A percentile compares a stretch with the other conserved stretches of the same genome.
Conservation (phyloP, 2,329 filamentous ascomycete species). For the Exophiala lecanii-corni region DNA sequence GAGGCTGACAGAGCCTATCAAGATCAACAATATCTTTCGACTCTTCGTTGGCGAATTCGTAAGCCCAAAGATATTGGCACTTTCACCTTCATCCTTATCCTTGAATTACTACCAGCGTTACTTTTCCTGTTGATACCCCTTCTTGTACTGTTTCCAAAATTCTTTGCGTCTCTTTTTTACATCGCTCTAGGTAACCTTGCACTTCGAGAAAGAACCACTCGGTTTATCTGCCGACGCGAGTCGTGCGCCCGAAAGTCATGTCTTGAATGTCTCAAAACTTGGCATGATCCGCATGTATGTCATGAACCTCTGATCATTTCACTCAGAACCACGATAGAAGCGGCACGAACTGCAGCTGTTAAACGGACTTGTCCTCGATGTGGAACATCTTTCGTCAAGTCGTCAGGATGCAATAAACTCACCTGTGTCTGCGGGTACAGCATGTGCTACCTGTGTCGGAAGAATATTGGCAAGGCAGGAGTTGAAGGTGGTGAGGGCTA, state of each 20-base stretch:
- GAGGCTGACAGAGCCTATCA: conserved; percentile 77
- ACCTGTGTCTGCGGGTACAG: conserved; percentile 93
- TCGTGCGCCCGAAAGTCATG: conserved; percentile 69
- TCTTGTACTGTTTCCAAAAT: conserved; percentile 46
- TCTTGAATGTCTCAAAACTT: conserved; percentile 73
- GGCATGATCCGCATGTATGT: conserved; percentile 85
- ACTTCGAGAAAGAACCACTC: conserved; percentile 65
- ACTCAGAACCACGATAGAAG: conserved; percentile 82
- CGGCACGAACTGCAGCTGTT: conserved; percentile 86
- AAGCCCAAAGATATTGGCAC: conserved; percentile 51
- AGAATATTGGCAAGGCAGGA: conserved; percentile 34
- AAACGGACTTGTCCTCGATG: conserved; percentile 94
- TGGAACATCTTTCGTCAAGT: conserved; percentile 88
- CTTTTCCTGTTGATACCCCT: conserved; percentile 52
- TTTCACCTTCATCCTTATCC: conserved; percentile 41
- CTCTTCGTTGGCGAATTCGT: conserved; percentile 55
- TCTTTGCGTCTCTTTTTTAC: conserved; percentile 49
- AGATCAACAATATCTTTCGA: conserved; percentile 41
- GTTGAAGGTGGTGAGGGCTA: conserved; percentile 61
- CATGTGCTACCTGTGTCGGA: conserved; percentile 96
- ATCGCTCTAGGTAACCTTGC: conserved; percentile 63
- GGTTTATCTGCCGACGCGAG: conserved; percentile 71
- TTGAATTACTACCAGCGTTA: conserved; percentile 48
- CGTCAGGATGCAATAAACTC: conserved; percentile 91
- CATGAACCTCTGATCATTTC: conserved; percentile 78